These are phyloP conservation scores for Leccinum holopus DNA, from an alignment of 1,284 basidiomycete species.

Conservation along the genomic window DNA sequence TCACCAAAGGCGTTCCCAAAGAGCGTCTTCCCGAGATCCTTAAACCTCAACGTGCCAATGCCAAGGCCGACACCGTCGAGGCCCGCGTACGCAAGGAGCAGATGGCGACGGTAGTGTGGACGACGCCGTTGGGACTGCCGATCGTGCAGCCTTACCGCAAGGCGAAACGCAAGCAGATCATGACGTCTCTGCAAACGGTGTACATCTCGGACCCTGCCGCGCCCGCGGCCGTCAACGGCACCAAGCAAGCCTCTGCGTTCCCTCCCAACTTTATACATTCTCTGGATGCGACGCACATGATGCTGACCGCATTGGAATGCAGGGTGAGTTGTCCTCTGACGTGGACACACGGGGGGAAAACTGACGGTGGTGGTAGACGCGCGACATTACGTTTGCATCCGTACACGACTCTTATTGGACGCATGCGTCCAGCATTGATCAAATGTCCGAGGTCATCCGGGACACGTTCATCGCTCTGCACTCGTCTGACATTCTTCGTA, in stretches of 20 bases:
- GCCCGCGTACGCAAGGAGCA: conserved; percentile 74
- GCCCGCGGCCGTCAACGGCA: conserved; percentile 77
- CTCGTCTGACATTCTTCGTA: conserved; percentile 76
- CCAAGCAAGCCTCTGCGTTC: conserved; percentile 95
- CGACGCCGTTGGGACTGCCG: conserved; percentile 89
- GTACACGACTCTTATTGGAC: conserved; percentile 99
- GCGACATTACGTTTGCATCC: conserved; percentile 83
- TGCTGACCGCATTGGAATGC: conserved; percentile 94
- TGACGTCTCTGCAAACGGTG: conserved; percentile 88
- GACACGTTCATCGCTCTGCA: conserved; percentile 95
- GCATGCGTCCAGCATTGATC: conserved; percentile 85
- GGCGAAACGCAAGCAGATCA: conserved; percentile 76
- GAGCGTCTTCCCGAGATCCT: conserved; percentile 64
- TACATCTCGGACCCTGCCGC: conserved; percentile 88
- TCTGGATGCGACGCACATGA: conserved; percentile 98
- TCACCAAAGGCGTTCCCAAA: conserved; percentile 84
- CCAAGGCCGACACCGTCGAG: conserved; percentile 23
- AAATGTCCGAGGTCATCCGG: conserved; percentile 88
- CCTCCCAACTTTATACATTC: conserved; percentile 99
- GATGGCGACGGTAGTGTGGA: conserved; percentile 98
- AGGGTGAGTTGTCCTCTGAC: conserved; percentile 47
- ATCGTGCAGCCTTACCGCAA: conserved; percentile 99
- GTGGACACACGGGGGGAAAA: background rate
- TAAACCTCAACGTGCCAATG: conserved; percentile 17
- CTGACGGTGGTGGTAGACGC: conserved; percentile 44